Evolutionary conservation across 805 yeast genomes (phyloP).

Genomic region (Cyberlindnera mycetangii): DNA sequence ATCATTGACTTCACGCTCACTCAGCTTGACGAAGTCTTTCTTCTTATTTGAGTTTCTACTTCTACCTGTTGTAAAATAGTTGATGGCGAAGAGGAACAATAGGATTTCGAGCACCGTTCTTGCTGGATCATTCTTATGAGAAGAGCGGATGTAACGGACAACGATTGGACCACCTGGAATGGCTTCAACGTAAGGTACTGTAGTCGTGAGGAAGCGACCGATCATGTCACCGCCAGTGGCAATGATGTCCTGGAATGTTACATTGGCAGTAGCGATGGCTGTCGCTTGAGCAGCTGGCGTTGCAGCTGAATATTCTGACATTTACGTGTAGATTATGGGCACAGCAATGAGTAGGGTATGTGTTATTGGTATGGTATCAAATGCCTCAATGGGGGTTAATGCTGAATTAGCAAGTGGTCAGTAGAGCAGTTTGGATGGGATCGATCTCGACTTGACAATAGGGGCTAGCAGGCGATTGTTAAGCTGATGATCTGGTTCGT

Average conservation of each 20-base stretch:
- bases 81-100: conserved; percentile 75
- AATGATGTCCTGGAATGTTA: conserved; percentile 16
- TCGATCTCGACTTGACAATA: background rate
- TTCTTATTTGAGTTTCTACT: conserved; percentile 60
- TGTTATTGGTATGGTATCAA: too few species aligned
- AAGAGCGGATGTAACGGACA: conserved; percentile 71
- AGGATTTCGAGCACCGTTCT: conserved; percentile 79
- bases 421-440: background rate
- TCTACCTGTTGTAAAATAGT: conserved; percentile 75
- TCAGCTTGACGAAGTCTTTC: conserved; percentile 61
- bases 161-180: conserved; percentile 58
- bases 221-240: conserved; percentile 10
- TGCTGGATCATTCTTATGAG: conserved; percentile 91
- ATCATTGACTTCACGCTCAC: conserved; percentile 69
- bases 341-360: too few species aligned
- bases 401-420: too few species aligned
- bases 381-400: background rate
- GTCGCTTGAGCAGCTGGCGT: background rate
- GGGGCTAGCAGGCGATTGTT: background rate
- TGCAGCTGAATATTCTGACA: background rate
- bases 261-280: conserved; percentile 7
- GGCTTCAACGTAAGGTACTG: conserved; percentile 19
- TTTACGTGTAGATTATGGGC: too few species aligned
- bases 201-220: conserved; percentile 4
- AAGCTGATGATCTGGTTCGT: too few species aligned